A percentile compares a stretch with the other conserved stretches of the same genome.
These are phyloP conservation scores for Phytophthora megakarya DNA, from an alignment of 352 stramenopile species.

Conservation along the genomic window DNA sequence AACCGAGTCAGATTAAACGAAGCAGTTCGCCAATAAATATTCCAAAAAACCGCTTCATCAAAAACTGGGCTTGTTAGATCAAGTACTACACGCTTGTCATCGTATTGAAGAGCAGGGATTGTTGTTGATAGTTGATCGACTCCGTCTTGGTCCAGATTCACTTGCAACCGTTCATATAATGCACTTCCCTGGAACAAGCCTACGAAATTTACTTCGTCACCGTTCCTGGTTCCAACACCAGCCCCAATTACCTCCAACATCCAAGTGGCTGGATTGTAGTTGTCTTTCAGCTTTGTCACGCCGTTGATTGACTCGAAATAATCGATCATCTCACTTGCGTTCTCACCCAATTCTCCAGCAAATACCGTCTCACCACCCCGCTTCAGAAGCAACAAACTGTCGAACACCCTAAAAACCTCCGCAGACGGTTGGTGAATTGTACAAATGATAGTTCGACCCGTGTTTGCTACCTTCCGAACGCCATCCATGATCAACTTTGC, in stretches of 20 bases:
- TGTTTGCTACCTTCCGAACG: constrained; percentile 81
- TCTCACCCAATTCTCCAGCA: constrained; percentile 42
- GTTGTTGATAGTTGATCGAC: background rate
- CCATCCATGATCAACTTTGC: constrained; percentile 87
- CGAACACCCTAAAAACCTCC: constrained; percentile 85
- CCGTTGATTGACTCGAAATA: constrained; percentile 36
- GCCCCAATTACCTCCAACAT: constrained; percentile 19
- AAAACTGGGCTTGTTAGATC: constrained; percentile 46
- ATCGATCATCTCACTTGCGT: constrained; percentile 4
- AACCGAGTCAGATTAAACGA: no score
- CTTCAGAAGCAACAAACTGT: constrained; percentile 73
- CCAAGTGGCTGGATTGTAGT: constrained; percentile 33
- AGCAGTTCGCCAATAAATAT: constrained; percentile 26
- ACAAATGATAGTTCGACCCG: constrained; percentile 47
- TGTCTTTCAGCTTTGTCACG: constrained; percentile 28
- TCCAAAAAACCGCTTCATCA: constrained; percentile 57
- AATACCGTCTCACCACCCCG: constrained; percentile 40
- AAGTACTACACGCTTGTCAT: no score
- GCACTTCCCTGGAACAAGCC: background rate
- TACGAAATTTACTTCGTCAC: constrained; percentile 1
- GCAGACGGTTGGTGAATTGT: constrained; percentile 63
- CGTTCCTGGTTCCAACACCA: background rate
- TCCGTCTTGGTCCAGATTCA: background rate
- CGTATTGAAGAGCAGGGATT: no score
- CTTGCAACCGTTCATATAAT: background rate